Evolutionary conservation across 306 rosid species (phyloP).

Genomic region (Cucurbita pepo): DNA sequence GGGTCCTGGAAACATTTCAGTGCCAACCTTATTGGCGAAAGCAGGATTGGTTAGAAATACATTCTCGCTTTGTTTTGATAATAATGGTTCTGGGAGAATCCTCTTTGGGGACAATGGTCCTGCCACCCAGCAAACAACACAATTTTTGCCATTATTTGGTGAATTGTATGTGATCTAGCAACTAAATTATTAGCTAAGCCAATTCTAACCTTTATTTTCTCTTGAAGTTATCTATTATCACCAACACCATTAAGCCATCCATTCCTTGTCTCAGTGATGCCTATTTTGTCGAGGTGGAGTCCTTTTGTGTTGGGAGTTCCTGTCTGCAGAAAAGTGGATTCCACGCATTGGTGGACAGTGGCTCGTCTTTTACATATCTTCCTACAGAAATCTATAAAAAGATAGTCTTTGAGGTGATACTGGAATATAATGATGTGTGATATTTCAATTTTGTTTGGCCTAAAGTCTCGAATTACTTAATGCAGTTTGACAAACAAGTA

Average conservation of each 20-base stretch:
- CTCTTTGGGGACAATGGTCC: slow-evolving; percentile 47
- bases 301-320: slow-evolving; percentile 33
- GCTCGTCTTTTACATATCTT: slow-evolving; percentile 47
- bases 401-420: slow-evolving; percentile 31
- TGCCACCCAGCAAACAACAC: slow-evolving; percentile 31
- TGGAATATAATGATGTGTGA: background rate
- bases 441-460: background rate
- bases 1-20: slow-evolving; percentile 48
- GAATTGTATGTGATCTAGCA: slow-evolving; percentile 22
- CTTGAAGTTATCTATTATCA: background rate
- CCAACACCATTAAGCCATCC: background rate
- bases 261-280: slow-evolving; percentile 14
- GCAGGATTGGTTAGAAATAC: slow-evolving; percentile 39
- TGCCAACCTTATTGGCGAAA: slow-evolving; percentile 49
- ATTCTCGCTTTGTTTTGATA: slow-evolving; percentile 41
- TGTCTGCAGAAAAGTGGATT: slow-evolving; percentile 29
- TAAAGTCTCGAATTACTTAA: slow-evolving; percentile 4
- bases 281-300: slow-evolving; percentile 39
- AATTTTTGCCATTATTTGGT: slow-evolving; percentile 26
- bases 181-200: background rate
- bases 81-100: slow-evolving; percentile 44
- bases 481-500: slow-evolving; percentile 41
- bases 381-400: slow-evolving; percentile 23
- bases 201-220: background rate
- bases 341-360: slow-evolving; percentile 38